Evolutionary conservation across 1,284 basidiomycete genomes (phyloP).

Genomic region (Ustilago nuda): DNA sequence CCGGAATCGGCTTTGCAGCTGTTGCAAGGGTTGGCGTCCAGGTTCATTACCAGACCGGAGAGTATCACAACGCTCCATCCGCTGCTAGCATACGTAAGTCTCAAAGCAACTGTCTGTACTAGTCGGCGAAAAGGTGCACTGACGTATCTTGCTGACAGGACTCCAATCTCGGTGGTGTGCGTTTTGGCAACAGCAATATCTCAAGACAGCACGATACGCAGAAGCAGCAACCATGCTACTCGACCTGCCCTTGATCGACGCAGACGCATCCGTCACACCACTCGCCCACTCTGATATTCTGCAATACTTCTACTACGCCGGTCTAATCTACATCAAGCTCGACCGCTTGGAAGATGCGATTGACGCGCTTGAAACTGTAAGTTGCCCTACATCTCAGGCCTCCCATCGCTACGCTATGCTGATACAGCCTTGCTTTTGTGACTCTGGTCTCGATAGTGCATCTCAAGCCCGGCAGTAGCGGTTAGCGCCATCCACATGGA

Average conservation of each 20-base stretch:
- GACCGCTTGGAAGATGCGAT: conserved; percentile 44
- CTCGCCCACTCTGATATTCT: conserved; percentile 51
- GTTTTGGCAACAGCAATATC: conserved; percentile 30
- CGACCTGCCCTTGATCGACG: conserved; percentile 43
- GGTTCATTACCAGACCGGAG: conserved; percentile 32
- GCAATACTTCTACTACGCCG: conserved; percentile 62
- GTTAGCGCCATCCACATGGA: conserved; percentile 82
- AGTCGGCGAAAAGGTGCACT: too few species aligned
- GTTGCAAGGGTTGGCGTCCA: conserved; percentile 25
- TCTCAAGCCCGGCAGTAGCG: conserved; percentile 77
- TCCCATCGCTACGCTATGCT: not conserved
- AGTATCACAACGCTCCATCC: conserved; percentile 51
- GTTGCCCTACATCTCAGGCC: not conserved
- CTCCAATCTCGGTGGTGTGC: conserved; percentile 1
- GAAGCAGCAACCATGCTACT: conserved; percentile 50
- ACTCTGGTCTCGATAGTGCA: conserved; percentile 65
- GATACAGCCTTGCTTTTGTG: too few species aligned
- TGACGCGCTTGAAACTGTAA: conserved; percentile 54
- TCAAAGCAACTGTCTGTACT: too few species aligned
- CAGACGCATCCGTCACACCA: conserved; percentile 35
- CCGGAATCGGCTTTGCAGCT: conserved; percentile 33
- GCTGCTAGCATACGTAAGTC: conserved; percentile 40
- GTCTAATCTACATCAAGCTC: conserved; percentile 51
- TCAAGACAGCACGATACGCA: conserved; percentile 46
- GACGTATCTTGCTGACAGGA: too few species aligned